These are phyloP conservation scores for Trichoderma harzianum DNA, from an alignment of 2,329 filamentous ascomycete genomes.

Conservation along the genomic window DNA sequence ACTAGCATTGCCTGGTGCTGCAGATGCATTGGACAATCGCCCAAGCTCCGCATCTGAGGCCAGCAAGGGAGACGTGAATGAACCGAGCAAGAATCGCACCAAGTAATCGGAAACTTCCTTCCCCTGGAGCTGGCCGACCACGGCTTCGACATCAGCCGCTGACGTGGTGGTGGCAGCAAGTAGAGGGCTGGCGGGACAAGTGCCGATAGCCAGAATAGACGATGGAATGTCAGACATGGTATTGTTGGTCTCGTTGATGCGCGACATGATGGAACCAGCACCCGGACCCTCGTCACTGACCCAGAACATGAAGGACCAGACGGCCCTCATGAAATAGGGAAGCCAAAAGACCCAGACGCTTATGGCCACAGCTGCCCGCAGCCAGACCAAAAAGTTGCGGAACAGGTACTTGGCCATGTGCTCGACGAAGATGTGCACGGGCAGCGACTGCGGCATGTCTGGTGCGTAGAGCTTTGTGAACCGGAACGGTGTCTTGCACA, in stretches of 20 bases:
- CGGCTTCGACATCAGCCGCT: conserved; percentile 29
- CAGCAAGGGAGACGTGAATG: conserved; percentile 28
- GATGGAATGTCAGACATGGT: conserved; percentile 27
- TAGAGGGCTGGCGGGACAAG: conserved; percentile 37
- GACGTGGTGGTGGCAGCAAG: conserved; percentile 33
- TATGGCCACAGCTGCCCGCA: conserved; percentile 72
- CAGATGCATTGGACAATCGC: not conserved
- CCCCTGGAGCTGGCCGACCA: conserved; percentile 30
- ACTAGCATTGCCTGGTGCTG: not conserved
- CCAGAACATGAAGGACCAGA: conserved; percentile 96
- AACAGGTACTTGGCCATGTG: conserved; percentile 72
- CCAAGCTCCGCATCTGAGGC: conserved; percentile 10
- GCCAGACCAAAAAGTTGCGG: conserved; percentile 71
- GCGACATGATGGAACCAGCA: conserved; percentile 29
- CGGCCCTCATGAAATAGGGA: conserved; percentile 84
- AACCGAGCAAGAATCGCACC: conserved; percentile 30
- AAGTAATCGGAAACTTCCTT: conserved; percentile 34
- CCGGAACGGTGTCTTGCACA: conserved; percentile 96
- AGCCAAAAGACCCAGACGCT: conserved; percentile 87
- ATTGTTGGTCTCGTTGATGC: conserved; percentile 23
- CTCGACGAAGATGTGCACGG: conserved; percentile 73
- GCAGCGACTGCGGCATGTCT: conserved; percentile 83
- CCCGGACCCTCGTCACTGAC: conserved; percentile 72
- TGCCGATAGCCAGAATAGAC: conserved; percentile 26
- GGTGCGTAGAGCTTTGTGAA: conserved; percentile 98